Percentiles rank a stretch among this genome's conserved stretches.
These are phyloP conservation scores for Mortierella sp. DNA, from an alignment of 371 early-diverging fungal genomes.

Conservation along the genomic window DNA sequence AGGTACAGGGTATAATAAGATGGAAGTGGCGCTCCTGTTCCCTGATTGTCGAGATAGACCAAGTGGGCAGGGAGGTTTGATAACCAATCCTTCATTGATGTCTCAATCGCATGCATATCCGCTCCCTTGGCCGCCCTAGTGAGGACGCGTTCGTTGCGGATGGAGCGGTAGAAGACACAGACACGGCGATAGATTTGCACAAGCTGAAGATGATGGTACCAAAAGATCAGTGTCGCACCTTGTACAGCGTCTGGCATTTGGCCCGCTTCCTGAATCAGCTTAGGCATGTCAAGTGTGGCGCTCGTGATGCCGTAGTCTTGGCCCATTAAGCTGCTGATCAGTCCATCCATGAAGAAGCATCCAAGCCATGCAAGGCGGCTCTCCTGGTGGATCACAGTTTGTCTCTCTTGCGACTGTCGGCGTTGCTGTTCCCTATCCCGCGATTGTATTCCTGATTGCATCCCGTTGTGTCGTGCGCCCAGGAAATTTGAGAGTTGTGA, in stretches of 20 bases:
- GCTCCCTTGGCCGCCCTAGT: slow-evolving; percentile 17
- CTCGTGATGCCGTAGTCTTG: slow-evolving; percentile 38
- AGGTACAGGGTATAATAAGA: slow-evolving; percentile 53
- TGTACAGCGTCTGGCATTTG: slow-evolving; percentile 51
- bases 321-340: slow-evolving; percentile 49
- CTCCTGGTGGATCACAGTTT: slow-evolving; percentile 33
- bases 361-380: slow-evolving; percentile 47
- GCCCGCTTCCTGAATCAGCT: slow-evolving; percentile 42
- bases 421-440: slow-evolving; percentile 11
- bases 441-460: neutral
- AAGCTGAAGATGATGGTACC: slow-evolving; percentile 48
- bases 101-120: slow-evolving; percentile 31
- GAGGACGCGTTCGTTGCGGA: slow-evolving; percentile 26
- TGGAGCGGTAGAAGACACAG: slow-evolving; percentile 36
- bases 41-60: slow-evolving; percentile 28
- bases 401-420: slow-evolving; percentile 22
- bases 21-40: slow-evolving; percentile 24
- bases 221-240: slow-evolving; percentile 50
- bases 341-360: slow-evolving; percentile 48
- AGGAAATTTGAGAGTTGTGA: slow-evolving; percentile 6
- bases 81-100: slow-evolving; percentile 32
- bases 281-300: slow-evolving; percentile 29
- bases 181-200: slow-evolving; percentile 47
- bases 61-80: slow-evolving; percentile 43
- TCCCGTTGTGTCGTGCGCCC: slow-evolving; percentile 12